Conservation (phyloP, 768 basidiomycete genomes). For the Phaeolepiota aurea region DNA sequence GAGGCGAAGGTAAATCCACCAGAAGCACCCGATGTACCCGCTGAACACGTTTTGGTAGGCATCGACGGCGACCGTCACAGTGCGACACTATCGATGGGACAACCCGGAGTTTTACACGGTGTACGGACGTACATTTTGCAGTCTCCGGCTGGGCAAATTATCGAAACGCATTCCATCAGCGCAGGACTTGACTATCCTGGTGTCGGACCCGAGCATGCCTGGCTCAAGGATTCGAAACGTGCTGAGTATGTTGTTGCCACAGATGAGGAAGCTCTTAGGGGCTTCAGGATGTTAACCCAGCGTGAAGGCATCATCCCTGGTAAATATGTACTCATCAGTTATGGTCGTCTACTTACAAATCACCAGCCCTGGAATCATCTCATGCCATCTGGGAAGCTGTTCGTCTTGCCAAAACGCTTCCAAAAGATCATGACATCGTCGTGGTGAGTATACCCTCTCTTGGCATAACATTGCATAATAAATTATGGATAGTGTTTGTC, state of each 20-base stretch:
- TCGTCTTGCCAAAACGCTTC: slow-evolving; percentile 72
- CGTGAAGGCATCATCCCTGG: slow-evolving; percentile 96
- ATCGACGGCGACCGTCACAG: slow-evolving; percentile 82
- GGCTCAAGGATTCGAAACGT: slow-evolving; percentile 90
- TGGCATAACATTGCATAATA: neutral
- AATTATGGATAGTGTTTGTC: slow-evolving; percentile 62
- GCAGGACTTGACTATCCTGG: slow-evolving; percentile 96
- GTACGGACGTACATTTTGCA: slow-evolving; percentile 95
- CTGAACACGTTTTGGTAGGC: slow-evolving; percentile 32
- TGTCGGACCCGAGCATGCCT: slow-evolving; percentile 97
- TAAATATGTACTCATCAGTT: slow-evolving; percentile 21
- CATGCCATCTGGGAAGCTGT: slow-evolving; percentile 95
- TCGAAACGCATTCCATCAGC: slow-evolving; percentile 95
- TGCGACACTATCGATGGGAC: slow-evolving; percentile 86
- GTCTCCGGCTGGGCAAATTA: slow-evolving; percentile 82
- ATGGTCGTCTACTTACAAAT: neutral
- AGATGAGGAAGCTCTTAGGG: slow-evolving; percentile 88
- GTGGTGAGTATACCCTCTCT: slow-evolving; percentile 51
- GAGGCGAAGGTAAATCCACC: slow-evolving; percentile 72
- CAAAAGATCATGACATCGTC: slow-evolving; percentile 82
- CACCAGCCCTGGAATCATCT: slow-evolving; percentile 81
- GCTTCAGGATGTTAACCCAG: slow-evolving; percentile 88
- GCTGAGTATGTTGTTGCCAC: slow-evolving; percentile 92
- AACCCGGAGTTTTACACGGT: slow-evolving; percentile 92
- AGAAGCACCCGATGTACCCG: slow-evolving; percentile 1